Base-by-base conservation (phyloP, 176 grass and related monocot genomes). In the Lolium rigidum region DNA sequence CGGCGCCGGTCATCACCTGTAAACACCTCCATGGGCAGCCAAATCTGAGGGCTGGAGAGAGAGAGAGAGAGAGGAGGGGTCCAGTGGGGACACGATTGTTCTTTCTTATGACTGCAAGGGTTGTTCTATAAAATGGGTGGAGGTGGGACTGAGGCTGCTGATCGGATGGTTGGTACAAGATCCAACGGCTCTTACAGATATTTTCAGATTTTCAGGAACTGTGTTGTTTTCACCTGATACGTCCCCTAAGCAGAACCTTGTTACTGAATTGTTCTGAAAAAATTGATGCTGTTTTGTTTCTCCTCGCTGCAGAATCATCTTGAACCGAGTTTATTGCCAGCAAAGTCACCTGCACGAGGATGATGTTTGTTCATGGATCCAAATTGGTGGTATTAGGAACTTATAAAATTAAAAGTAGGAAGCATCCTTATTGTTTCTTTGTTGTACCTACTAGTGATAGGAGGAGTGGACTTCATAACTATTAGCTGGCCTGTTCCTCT, bases 271-370 rank as follows among this genome's bases (percentile, higher is more conserved):
- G 35, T 55, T 51, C 82, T 4, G 24, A 51, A 80, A 31, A 59
- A 90, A 82, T 9, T 84, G 77, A 39, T 80, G 83, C 28, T 90
- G 67, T 46, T 87, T 85, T 66, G 57, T 87, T 82, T 62, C 70
- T 55, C 11, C 61, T 74, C 67, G 35, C 59, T 64, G 66, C 71
- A 73, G 6, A 6, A 59, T 39, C 14, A 49, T 49, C 22, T 64
- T 61, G 17, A 49, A 17, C 22, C 47, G 22, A 50, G 9, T 61
- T 39, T 69, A 6, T 48, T n/a, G n/a, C n/a, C n/a, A n/a, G 63
- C 84, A 80, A 86, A 44, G 57, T 80, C 64, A 52, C 54, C 22
- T 59, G 52, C 84, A 80, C 62, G 64, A 49, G 74, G 12, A 13
- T 47, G 7, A 28, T 72, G 12, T 70, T 56, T 83, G 39, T 84